These are phyloP conservation scores for Geotrichum restrictum DNA, from an alignment of 1,139 yeast genomes.

Conservation along the genomic window DNA sequence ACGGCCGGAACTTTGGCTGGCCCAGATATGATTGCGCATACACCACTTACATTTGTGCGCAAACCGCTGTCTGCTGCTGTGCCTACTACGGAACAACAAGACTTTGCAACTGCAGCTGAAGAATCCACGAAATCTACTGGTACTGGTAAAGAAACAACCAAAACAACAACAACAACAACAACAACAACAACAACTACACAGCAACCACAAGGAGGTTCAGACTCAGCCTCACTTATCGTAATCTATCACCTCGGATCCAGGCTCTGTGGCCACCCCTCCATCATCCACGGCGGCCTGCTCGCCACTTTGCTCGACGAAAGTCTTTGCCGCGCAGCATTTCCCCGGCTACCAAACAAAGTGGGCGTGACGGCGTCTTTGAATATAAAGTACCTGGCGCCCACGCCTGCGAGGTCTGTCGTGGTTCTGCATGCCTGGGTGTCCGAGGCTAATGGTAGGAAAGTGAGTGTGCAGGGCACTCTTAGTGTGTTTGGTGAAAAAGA, in stretches of 20 bases:
- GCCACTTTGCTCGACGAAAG: conserved; percentile 85
- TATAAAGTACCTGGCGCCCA: conserved; percentile 62
- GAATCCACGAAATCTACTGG: too few relatives aligned
- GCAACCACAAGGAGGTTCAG: not conserved
- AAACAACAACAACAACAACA: too few relatives aligned
- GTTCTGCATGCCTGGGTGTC: conserved; percentile 64
- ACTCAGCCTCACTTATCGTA: conserved; percentile 28
- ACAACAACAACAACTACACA: not conserved
- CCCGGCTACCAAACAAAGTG: conserved; percentile 69
- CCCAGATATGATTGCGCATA: conserved; percentile 31
- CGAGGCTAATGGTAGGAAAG: conserved; percentile 74
- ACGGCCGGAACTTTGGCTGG: conserved; percentile 38
- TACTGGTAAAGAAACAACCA: too few relatives aligned
- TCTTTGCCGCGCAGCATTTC: conserved; percentile 81
- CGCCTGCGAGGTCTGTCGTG: conserved; percentile 62
- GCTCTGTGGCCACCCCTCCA: conserved; percentile 64
- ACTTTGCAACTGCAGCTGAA: conserved; percentile 19
- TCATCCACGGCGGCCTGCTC: conserved; percentile 81
- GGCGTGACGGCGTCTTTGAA: conserved; percentile 88
- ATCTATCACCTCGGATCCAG: conserved; percentile 69
- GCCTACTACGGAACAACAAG: not conserved
- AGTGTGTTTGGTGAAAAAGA: conserved; percentile 33
- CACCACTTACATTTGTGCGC: conserved; percentile 34
- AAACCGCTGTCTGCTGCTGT: conserved; percentile 20
- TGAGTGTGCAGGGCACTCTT: conserved; percentile 64